Conservation (phyloP, 257 asterid genomes). For the Nicotiana knightiana region DNA sequence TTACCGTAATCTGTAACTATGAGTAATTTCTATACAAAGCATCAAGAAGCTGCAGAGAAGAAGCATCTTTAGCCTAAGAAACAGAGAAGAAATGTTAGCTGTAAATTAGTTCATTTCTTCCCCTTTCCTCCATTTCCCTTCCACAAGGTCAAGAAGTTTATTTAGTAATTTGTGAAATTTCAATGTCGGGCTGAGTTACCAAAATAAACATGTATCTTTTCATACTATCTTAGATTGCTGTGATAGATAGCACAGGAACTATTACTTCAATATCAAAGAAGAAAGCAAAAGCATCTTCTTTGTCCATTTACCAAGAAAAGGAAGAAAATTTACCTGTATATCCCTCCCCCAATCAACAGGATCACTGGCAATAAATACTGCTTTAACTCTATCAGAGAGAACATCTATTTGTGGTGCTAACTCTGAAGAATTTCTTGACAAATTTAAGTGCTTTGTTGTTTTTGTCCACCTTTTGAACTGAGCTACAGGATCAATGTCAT, state of each 20-base stretch:
- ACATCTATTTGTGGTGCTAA: constrained; percentile 15
- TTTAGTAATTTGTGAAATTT: background rate
- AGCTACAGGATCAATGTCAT: constrained; percentile 55
- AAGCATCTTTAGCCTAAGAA: background rate
- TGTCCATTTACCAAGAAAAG: background rate
- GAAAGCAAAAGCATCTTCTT: background rate
- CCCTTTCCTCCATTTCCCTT: background rate
- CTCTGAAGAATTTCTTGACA: constrained; percentile 13
- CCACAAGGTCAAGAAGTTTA: background rate
- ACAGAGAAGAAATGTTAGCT: background rate
- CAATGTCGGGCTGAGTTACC: background rate
- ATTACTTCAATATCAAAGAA: background rate
- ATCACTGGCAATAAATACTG: constrained; percentile 54
- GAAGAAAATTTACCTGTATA: constrained; percentile 37
- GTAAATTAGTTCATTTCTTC: background rate
- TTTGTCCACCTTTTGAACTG: constrained; percentile 51
- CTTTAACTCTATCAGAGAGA: constrained; percentile 34
- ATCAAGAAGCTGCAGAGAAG: background rate
- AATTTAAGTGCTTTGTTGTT: constrained; percentile 19
- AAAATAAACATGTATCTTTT: background rate
- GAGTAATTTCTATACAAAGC: background rate
- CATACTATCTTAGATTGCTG: background rate
- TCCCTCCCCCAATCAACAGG: constrained; percentile 75
- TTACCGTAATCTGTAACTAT: background rate
- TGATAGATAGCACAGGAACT: background rate